Evolutionary conservation across 2,329 filamentous ascomycete species (phyloP), one percentile per base, ranked within the genome.

Genomic region (Microdochium trichocladiopsis): DNA sequence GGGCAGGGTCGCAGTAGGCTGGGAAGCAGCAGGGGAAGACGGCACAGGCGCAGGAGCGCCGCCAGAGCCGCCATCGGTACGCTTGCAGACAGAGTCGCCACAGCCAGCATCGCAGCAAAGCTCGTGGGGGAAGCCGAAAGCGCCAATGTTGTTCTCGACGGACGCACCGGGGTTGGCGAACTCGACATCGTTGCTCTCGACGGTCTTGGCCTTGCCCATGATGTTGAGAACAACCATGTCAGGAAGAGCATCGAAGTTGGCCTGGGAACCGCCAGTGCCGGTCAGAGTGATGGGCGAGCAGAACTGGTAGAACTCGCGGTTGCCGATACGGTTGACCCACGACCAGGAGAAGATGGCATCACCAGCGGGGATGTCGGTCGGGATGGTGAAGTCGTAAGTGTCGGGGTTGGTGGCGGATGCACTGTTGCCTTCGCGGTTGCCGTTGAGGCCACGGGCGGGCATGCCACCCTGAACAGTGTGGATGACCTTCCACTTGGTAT

Each of bases 291-390:
- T 69, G 0, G 89, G 83, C 0, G 87, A 90, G 61, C 93, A 99
- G 78, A 96, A 95, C 91, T 96, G 95, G 78, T 97, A 96, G 79
- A 96, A 90, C 66, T 97, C 94, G 1, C 92, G 86, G 73, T 96
- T 96, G 2, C 94, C 94, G 10, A 95, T 64, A 54, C 87, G 87
- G 75, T 97, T 97, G 70, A 95, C 83, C 94, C 94, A 97, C 1
- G 90, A 90, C 91, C 92, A 97, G 0, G 90, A 90, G 4, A 97
- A 76, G 0, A 85, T 88, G 24, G 88, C 92, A 41, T 91, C 79
- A 3, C 93, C 94, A 1, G 84, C 73, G 9, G 85, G 82, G 48
- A 96, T 78, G 22, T 84, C 80, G 0, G 77, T 66, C 0, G 92
- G 93, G 5, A 96, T 82, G 0, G 72, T 79, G 71, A 86, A 95